Conservation (phyloP, 1,139 yeast species). For the Candida dubliniensis region DNA sequence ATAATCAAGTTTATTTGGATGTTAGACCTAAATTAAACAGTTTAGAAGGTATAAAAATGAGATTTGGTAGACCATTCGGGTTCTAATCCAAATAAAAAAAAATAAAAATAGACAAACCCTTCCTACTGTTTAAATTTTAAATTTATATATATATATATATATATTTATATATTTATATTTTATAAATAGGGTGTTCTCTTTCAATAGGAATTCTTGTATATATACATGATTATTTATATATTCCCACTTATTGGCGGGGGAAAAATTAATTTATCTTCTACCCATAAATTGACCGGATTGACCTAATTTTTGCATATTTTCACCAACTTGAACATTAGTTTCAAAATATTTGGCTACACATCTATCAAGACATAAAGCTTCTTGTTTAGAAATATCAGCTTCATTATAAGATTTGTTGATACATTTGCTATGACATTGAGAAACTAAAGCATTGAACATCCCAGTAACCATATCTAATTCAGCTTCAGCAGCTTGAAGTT, state of each 20-base stretch:
- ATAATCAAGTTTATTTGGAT: slow-evolving; percentile 67
- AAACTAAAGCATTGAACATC: slow-evolving; percentile 86
- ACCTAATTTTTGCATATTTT: slow-evolving; percentile 77
- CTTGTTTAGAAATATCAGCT: slow-evolving; percentile 79
- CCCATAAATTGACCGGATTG: slow-evolving; percentile 55
- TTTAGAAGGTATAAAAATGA: slow-evolving; percentile 74
- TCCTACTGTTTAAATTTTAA: background rate
- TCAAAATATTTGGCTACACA: slow-evolving; percentile 97
- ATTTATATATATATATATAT: slow-evolving; percentile 1
- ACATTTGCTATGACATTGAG: slow-evolving; percentile 90
- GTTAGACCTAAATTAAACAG: slow-evolving; percentile 88
- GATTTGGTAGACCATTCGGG: slow-evolving; percentile 63
- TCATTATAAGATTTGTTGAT: slow-evolving; percentile 65
- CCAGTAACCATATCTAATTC: slow-evolving; percentile 96
- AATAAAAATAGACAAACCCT: too few relatives aligned
- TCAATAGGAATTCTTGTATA: slow-evolving; percentile 2
- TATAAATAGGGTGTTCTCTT: slow-evolving; percentile 1
- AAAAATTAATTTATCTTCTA: slow-evolving; percentile 36
- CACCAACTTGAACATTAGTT: slow-evolving; percentile 95
- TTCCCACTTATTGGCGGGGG: background rate
- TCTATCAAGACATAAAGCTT: slow-evolving; percentile 91
- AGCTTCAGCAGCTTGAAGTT: slow-evolving; percentile 76
- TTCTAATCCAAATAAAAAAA: background rate
- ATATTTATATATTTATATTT: slow-evolving; percentile 5
- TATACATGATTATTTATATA: slow-evolving; percentile 5